phyloP scores from a whole-genome alignment of 1,284 basidiomycete genomes.

The Ganoderma multipileum region DNA sequence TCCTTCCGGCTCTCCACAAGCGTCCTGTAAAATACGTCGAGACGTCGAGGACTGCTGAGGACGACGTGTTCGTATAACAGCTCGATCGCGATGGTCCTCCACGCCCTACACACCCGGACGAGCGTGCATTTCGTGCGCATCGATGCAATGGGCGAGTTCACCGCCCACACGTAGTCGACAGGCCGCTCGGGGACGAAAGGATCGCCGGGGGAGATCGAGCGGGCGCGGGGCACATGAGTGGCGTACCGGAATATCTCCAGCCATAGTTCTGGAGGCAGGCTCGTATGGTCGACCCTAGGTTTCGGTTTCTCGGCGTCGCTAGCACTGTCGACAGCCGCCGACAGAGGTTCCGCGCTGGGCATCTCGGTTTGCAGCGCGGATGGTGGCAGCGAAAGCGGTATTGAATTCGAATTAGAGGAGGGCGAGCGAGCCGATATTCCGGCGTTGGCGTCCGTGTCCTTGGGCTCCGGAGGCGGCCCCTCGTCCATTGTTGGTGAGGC shows the following conservation, averaged over 20 bases:
- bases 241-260: constrained; percentile 64
- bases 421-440: background rate
- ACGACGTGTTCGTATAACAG: constrained; percentile 55
- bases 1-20: constrained; percentile 27
- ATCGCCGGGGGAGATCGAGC: constrained; percentile 33
- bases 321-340: constrained; percentile 1
- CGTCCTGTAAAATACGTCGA: constrained; percentile 29
- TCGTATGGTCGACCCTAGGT: constrained; percentile 27
- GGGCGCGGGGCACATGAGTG: constrained; percentile 49
- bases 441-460: background rate
- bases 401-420: background rate
- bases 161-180: constrained; percentile 38
- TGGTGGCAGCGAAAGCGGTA: background rate
- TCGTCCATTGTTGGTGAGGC: constrained; percentile 8
- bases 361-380: background rate
- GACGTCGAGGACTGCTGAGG: constrained; percentile 30
- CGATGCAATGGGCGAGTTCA: constrained; percentile 42
- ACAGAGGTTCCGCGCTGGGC: background rate
- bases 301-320: constrained; percentile 7
- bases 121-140: constrained; percentile 55
- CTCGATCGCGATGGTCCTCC: constrained; percentile 52
- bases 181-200: constrained; percentile 34
- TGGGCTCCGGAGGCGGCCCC: constrained; percentile 1
- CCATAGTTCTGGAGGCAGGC: constrained; percentile 60
- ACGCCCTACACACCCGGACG: constrained; percentile 55